Conservation (phyloP, 805 yeast species). For the Maudiozyma barnettii region DNA sequence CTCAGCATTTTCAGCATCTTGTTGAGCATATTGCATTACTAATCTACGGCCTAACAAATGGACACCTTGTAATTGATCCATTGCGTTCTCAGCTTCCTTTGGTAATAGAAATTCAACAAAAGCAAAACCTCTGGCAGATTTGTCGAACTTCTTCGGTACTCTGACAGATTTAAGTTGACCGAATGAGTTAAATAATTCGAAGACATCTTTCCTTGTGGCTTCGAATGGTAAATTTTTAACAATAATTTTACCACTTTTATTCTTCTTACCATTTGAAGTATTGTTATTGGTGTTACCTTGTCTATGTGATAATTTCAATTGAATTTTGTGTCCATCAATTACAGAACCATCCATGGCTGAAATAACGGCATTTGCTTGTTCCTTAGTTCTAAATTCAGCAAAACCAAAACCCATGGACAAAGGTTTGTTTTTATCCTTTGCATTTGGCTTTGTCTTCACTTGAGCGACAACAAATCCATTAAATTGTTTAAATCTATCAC, state of each 20-base stretch:
- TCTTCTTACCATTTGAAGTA: conserved; percentile 16
- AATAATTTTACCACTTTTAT: conserved; percentile 62
- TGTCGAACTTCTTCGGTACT: conserved; percentile 93
- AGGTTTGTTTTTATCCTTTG: conserved; percentile 54
- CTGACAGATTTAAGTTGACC: conserved; percentile 92
- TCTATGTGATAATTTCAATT: conserved; percentile 81
- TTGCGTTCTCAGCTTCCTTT: conserved; percentile 88
- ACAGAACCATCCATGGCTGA: conserved; percentile 62
- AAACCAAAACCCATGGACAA: conserved; percentile 97
- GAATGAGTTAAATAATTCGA: conserved; percentile 85
- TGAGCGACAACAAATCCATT: conserved; percentile 76
- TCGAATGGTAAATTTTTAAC: conserved; percentile 97
- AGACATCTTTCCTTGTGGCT: conserved; percentile 85
- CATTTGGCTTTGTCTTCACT: conserved; percentile 81
- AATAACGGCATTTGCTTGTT: conserved; percentile 71
- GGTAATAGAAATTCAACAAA: conserved; percentile 84
- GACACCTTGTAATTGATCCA: conserved; percentile 89
- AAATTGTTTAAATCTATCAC: conserved; percentile 54
- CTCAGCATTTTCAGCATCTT: conserved; percentile 74
- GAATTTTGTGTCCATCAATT: conserved; percentile 83
- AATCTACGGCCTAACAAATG: conserved; percentile 92
- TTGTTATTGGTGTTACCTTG: conserved; percentile 34
- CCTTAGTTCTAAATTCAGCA: conserved; percentile 75
- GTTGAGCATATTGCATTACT: conserved; percentile 86
- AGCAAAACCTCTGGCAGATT: conserved; percentile 93